Conservation (phyloP, 495 filamentous ascomycete species). For the Aspergillus diversus region DNA sequence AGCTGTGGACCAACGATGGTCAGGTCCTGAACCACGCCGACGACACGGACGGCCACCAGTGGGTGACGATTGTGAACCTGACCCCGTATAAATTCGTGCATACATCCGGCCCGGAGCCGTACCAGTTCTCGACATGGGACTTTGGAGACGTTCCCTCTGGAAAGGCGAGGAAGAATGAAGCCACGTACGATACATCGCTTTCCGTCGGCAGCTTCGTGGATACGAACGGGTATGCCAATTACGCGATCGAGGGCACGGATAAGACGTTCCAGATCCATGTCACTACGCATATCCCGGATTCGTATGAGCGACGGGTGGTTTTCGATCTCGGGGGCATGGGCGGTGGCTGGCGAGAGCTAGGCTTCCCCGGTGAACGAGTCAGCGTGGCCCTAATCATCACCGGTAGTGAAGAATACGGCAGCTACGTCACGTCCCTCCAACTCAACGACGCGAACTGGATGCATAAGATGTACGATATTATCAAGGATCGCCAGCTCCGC, state of each 20-base stretch:
- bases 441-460: neutral
- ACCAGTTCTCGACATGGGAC: neutral
- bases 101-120: neutral
- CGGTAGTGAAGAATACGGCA: neutral
- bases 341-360: neutral
- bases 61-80: neutral
- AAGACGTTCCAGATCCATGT: slow-evolving; percentile 2
- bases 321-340: slow-evolving; percentile 1
- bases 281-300: neutral
- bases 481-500: neutral
- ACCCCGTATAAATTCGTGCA: neutral
- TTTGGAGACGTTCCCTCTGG: neutral
- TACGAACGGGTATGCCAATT: slow-evolving; percentile 1
- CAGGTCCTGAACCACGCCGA: neutral
- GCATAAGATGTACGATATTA: neutral
- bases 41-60: neutral
- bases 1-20: neutral
- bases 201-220: neutral
- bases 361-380: neutral
- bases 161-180: neutral
- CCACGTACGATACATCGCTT: neutral
- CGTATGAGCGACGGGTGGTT: neutral
- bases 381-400: neutral
- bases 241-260: neutral
- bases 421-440: neutral